A percentile compares a stretch with the other conserved stretches of the same genome.
These are phyloP conservation scores for Triglochin maritima DNA, from an alignment of 106 monocot genomes.

Conservation along the genomic window DNA sequence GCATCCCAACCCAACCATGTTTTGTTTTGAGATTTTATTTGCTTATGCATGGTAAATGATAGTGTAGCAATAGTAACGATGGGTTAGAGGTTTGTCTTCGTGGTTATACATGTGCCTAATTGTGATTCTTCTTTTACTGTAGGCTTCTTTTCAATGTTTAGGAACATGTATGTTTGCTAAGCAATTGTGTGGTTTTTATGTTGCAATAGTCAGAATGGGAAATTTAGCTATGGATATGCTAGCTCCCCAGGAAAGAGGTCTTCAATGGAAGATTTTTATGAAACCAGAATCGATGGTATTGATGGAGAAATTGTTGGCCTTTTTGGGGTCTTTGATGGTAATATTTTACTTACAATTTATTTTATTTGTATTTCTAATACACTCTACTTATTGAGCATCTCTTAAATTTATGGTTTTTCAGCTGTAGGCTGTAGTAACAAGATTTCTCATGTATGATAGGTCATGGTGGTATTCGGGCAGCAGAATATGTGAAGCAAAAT, in stretches of 20 bases:
- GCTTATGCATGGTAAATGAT: no score
- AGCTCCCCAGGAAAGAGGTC: slow-evolving; percentile 26
- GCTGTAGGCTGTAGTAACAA: no score
- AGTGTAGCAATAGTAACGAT: no score
- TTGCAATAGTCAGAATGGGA: slow-evolving; percentile 18
- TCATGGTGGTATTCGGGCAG: slow-evolving; percentile 23
- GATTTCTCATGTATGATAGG: slow-evolving; percentile 1
- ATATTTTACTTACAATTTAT: neutral
- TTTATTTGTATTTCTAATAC: no score
- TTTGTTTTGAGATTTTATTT: no score
- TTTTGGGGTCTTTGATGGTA: slow-evolving; percentile 33
- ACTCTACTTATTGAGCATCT: no score
- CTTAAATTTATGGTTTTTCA: no score
- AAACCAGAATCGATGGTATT: slow-evolving; percentile 19
- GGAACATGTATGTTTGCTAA: neutral
- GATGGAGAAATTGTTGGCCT: slow-evolving; percentile 30
- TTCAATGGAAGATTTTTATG: slow-evolving; percentile 27
- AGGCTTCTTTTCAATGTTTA: no score
- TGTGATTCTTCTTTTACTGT: no score
- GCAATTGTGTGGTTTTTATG: neutral
- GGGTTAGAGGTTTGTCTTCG: no score
- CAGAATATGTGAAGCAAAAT: slow-evolving; percentile 25
- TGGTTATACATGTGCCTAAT: no score
- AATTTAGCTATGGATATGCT: slow-evolving; percentile 31
- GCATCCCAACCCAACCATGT: no score